A percentile compares a stretch with the other conserved stretches of the same genome.
Conservation (phyloP, 2,329 filamentous ascomycete species). For the Colletotrichum kahawae region DNA sequence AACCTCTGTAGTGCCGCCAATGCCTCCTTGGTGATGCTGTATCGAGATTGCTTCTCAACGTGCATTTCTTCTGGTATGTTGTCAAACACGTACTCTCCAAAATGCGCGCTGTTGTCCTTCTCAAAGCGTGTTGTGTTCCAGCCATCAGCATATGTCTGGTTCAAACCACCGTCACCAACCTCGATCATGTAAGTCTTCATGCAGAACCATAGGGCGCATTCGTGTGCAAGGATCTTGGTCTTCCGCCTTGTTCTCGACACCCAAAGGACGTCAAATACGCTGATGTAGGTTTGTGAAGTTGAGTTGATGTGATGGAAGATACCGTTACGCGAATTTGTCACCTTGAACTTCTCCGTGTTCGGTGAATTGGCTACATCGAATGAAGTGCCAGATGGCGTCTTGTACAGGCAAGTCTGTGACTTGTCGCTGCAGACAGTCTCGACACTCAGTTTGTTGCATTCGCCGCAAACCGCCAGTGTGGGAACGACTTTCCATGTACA, state of each 20-base stretch:
- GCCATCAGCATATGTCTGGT: slow-evolving; percentile 14
- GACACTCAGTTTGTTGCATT: slow-evolving; percentile 27
- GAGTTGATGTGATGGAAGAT: slow-evolving; percentile 18
- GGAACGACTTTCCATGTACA: slow-evolving; percentile 42
- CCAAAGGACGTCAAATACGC: slow-evolving; percentile 39
- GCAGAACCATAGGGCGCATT: slow-evolving; percentile 43
- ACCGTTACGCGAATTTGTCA: slow-evolving; percentile 24
- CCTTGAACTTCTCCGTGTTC: slow-evolving; percentile 32
- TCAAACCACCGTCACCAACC: slow-evolving; percentile 31
- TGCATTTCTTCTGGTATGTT: slow-evolving; percentile 35
- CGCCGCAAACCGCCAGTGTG: slow-evolving; percentile 39
- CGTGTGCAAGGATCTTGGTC: slow-evolving; percentile 27
- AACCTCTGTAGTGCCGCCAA: slow-evolving; percentile 35
- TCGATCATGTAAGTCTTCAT: slow-evolving; percentile 34
- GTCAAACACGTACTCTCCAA: slow-evolving; percentile 37
- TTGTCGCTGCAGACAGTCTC: slow-evolving; percentile 24
- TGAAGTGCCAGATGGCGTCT: slow-evolving; percentile 32
- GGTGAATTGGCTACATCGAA: slow-evolving; percentile 24
- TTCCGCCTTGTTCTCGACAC: slow-evolving; percentile 26
- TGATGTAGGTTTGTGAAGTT: slow-evolving; percentile 33
- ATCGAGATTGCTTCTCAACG: slow-evolving; percentile 27
- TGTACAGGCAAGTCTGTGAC: slow-evolving; percentile 32
- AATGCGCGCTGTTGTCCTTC: slow-evolving; percentile 28
- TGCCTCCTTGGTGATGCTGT: slow-evolving; percentile 35
- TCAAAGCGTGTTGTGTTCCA: slow-evolving; percentile 29